Percentiles rank a stretch among this genome's conserved stretches.
phyloP scores from a whole-genome alignment of 306 rosid genomes.

The Gynostemma pentaphyllum region DNA sequence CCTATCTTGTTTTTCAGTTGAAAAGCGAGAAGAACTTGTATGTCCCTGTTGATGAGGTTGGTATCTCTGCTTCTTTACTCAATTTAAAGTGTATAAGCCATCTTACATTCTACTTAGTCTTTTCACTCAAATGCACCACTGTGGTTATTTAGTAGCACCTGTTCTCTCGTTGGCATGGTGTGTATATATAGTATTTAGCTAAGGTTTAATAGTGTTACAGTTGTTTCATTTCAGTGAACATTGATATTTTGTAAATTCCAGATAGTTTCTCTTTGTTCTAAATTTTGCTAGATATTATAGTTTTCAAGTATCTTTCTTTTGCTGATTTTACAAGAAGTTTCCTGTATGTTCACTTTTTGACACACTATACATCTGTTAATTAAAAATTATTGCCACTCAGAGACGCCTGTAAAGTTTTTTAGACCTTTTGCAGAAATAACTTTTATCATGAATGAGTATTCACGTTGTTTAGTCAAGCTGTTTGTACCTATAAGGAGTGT shows the following conservation, averaged over 20 bases:
- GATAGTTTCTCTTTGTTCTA: not conserved
- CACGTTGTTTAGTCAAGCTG: not conserved
- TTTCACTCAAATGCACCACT: not conserved
- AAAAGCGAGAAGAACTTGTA: slow-evolving; percentile 26
- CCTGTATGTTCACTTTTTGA: not conserved
- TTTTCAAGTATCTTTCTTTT: not conserved
- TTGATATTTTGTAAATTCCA: not conserved
- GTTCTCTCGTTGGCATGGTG: not conserved
- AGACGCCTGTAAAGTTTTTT: not conserved
- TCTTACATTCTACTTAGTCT: not conserved
- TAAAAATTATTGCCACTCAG: not conserved
- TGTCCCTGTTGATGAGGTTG: slow-evolving; percentile 36
- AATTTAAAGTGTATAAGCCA: not conserved
- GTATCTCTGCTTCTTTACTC: not conserved
- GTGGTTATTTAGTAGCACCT: not conserved
- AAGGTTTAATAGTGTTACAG: not conserved
- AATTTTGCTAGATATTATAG: not conserved
- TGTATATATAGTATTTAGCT: not conserved
- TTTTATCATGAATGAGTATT: not conserved
- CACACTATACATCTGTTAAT: not conserved
- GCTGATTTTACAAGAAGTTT: not conserved
- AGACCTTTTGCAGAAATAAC: not conserved
- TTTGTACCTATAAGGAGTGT: not conserved
- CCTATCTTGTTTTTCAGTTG: slow-evolving; percentile 43
- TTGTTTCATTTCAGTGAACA: not conserved